Evolutionary conservation across 1,139 yeast genomes (phyloP).

Genomic region (Yamadazyma sp.): DNA sequence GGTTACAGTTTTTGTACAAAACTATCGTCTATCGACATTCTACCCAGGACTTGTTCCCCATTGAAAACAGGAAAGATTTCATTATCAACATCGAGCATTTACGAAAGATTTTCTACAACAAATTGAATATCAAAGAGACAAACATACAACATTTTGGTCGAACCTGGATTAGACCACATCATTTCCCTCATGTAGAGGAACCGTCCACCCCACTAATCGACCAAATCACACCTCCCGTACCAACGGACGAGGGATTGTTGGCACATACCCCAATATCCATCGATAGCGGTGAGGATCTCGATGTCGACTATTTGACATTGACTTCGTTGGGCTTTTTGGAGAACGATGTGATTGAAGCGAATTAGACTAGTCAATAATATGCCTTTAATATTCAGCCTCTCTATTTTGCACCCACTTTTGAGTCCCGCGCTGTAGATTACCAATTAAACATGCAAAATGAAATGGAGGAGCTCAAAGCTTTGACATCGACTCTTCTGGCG

Average conservation of each 20-base stretch:
- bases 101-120: constrained; percentile 26
- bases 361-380: background rate
- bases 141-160: constrained; percentile 27
- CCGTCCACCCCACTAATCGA: background rate
- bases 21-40: constrained; percentile 27
- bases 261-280: constrained; percentile 3
- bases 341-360: constrained; percentile 11
- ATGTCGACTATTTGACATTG: constrained; percentile 19
- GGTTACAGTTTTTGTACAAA: constrained; percentile 18
- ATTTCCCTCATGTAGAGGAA: constrained; percentile 28
- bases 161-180: constrained; percentile 25
- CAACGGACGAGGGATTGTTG: background rate
- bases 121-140: constrained; percentile 27
- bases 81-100: constrained; percentile 26
- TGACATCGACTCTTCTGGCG: constrained; percentile 40
- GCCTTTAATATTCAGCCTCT: background rate
- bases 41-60: constrained; percentile 27
- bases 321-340: constrained; percentile 19
- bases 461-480: constrained; percentile 37
- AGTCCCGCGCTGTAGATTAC: background rate
- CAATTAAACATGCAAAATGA: constrained; percentile 17
- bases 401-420: background rate
- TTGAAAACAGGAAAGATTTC: constrained; percentile 28
- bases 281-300: constrained; percentile 5
- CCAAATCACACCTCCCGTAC: constrained; percentile 1